A percentile compares a stretch with the other conserved stretches of the same genome.
These are phyloP conservation scores for Candida ascalaphidarum DNA, from an alignment of 805 yeast species.

Conservation along the genomic window DNA sequence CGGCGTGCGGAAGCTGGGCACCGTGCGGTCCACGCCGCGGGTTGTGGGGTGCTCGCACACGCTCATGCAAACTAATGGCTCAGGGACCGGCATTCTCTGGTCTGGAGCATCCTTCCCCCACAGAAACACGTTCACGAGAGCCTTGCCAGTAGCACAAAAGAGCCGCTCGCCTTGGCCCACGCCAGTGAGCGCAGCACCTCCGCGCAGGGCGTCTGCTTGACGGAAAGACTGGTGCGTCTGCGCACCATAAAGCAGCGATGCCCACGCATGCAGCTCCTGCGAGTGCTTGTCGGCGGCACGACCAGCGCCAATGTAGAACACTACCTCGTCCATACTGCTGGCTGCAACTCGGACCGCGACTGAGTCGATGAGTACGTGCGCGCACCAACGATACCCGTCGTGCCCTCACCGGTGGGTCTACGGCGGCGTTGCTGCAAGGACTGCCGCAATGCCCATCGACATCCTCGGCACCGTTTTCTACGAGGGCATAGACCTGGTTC, in stretches of 20 bases:
- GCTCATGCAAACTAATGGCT: conserved; percentile 53
- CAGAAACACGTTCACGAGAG: conserved; percentile 64
- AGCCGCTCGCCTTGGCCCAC: conserved; percentile 41
- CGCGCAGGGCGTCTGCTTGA: conserved; percentile 38
- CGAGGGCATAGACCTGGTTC: conserved; percentile 71
- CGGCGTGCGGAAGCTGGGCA: conserved; percentile 41
- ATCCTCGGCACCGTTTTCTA: conserved; percentile 58
- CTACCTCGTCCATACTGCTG: conserved; percentile 39
- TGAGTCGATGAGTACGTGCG: conserved; percentile 1
- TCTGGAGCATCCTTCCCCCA: conserved; percentile 67
- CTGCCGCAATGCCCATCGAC: conserved; percentile 70
- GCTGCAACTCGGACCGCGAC: neutral
- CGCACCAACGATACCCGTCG: conserved; percentile 2
- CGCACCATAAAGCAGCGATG: conserved; percentile 38
- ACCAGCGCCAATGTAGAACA: conserved; percentile 39
- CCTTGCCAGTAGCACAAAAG: conserved; percentile 63
- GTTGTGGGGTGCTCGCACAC: conserved; percentile 26
- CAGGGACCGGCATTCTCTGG: conserved; percentile 81
- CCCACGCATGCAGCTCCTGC: conserved; percentile 31
- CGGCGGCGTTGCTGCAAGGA: neutral
- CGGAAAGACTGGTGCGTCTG: conserved; percentile 43
- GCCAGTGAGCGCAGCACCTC: conserved; percentile 42
- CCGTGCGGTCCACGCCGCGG: conserved; percentile 8
- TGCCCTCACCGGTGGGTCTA: neutral
- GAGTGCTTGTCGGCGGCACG: conserved; percentile 36